Evolutionary conservation across 768 basidiomycete genomes (phyloP).

Genomic region (Lactifluus hygrophoroides): DNA sequence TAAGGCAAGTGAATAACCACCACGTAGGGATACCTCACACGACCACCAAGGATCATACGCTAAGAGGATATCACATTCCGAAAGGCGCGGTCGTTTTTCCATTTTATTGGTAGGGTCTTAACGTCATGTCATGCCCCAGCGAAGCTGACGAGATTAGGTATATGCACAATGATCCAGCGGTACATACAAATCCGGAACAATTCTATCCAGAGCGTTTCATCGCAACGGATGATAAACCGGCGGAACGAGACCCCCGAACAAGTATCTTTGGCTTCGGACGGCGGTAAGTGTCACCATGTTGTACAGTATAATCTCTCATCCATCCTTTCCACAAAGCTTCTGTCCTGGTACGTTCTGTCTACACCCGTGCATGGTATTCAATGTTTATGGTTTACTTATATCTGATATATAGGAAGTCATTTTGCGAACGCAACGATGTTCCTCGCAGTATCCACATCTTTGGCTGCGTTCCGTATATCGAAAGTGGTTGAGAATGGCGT

Average conservation of each 20-base stretch:
- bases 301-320: no score
- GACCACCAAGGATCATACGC: background rate
- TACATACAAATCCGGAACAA: slow-evolving; percentile 20
- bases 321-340: no score
- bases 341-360: no score
- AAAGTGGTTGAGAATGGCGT: no score
- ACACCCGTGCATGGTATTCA: no score
- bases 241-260: slow-evolving; percentile 13
- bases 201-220: slow-evolving; percentile 27
- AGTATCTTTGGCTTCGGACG: slow-evolving; percentile 22
- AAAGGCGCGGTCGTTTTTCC: slow-evolving; percentile 28
- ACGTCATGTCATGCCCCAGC: background rate
- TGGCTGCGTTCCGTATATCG: no score
- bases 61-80: slow-evolving; percentile 22
- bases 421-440: no score
- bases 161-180: background rate
- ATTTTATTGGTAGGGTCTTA: slow-evolving; percentile 23
- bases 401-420: no score
- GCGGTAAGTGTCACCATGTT: slow-evolving; percentile 1
- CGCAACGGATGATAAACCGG: background rate
- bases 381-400: no score
- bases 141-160: slow-evolving; percentile 19
- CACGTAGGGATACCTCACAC: slow-evolving; percentile 11
- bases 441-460: no score
- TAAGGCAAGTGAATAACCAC: background rate